Percentiles rank a stretch among this genome's conserved stretches.
Evolutionary conservation across 1,284 basidiomycete genomes (phyloP).

Genomic region (Flammula alnicola): DNA sequence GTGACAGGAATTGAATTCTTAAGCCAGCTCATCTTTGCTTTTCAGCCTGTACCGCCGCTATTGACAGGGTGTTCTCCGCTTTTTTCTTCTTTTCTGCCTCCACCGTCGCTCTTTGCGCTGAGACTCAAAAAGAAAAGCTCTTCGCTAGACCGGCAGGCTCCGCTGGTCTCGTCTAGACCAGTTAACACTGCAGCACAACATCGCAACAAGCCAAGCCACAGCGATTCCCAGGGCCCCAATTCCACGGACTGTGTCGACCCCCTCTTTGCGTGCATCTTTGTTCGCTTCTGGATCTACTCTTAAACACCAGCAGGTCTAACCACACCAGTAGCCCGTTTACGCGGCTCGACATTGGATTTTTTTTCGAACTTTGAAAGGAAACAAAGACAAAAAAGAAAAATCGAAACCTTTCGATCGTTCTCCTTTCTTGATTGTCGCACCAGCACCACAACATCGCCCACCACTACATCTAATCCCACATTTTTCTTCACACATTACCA

Average conservation of each 20-base stretch:
- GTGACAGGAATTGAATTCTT: slow-evolving; percentile 8
- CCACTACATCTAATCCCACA: slow-evolving; percentile 14
- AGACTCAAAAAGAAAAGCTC: slow-evolving; percentile 23
- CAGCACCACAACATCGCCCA: slow-evolving; percentile 6
- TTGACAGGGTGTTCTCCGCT: slow-evolving; percentile 7
- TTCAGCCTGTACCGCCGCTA: too few species aligned
- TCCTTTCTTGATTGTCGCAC: slow-evolving; percentile 2
- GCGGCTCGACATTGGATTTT: slow-evolving; percentile 9
- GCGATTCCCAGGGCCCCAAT: slow-evolving; percentile 1
- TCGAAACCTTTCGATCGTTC: neutral
- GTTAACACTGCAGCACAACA: slow-evolving; percentile 39
- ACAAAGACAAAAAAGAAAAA: slow-evolving; percentile 5
- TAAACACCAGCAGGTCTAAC: slow-evolving; percentile 22
- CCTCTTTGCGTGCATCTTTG: slow-evolving; percentile 32
- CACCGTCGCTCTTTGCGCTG: slow-evolving; percentile 17
- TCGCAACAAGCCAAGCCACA: slow-evolving; percentile 12
- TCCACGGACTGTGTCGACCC: slow-evolving; percentile 8
- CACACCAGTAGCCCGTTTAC: slow-evolving; percentile 9
- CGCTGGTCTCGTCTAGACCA: slow-evolving; percentile 86
- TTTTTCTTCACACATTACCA: slow-evolving; percentile 27
- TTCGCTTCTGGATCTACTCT: slow-evolving; percentile 46
- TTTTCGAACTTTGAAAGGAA: slow-evolving; percentile 1
- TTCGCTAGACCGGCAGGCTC: slow-evolving; percentile 83
- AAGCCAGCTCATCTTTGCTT: slow-evolving; percentile 8
- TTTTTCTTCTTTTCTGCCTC: slow-evolving; percentile 12